phyloP scores from a whole-genome alignment of 495 filamentous ascomycete genomes.

The Daldinia loculata region DNA sequence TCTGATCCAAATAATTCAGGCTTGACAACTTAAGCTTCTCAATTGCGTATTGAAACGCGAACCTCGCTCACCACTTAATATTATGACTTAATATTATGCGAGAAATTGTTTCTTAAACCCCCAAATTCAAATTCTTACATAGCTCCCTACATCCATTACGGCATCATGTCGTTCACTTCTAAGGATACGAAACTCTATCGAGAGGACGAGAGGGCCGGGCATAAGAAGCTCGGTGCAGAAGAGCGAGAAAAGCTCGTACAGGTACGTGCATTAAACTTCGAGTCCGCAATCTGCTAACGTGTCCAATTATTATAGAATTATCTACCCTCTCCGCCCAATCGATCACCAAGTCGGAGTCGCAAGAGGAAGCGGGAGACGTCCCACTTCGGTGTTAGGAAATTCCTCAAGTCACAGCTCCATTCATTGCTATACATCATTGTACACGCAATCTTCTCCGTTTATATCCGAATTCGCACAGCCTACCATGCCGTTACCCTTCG shows the following conservation, averaged over 20 bases:
- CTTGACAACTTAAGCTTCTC: conserved; percentile 20
- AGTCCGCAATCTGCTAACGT: conserved; percentile 30
- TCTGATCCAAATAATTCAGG: conserved; percentile 18
- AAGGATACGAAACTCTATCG: conserved; percentile 68
- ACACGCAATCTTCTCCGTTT: conserved; percentile 84
- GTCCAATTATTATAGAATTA: conserved; percentile 62
- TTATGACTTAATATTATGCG: conserved; percentile 24
- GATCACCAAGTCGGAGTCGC: conserved; percentile 42
- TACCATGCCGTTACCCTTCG: conserved; percentile 80
- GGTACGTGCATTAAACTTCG: conserved; percentile 45
- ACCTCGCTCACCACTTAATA: neutral
- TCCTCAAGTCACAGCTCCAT: conserved; percentile 73
- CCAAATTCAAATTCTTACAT: conserved; percentile 1
- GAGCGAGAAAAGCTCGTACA: conserved; percentile 76
- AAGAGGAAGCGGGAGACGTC: conserved; percentile 45
- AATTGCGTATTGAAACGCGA: conserved; percentile 33
- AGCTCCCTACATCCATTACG: conserved; percentile 4
- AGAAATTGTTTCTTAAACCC: conserved; percentile 15
- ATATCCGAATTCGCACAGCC: conserved; percentile 79
- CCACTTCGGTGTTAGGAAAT: conserved; percentile 68
- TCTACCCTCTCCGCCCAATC: conserved; percentile 68
- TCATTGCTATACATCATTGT: conserved; percentile 74
- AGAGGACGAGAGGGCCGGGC: conserved; percentile 66
- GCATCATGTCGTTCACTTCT: conserved; percentile 61
- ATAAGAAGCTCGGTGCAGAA: conserved; percentile 65